phyloP scores from a whole-genome alignment of 768 basidiomycete species.

The Agaricus sinodeliciosus region DNA sequence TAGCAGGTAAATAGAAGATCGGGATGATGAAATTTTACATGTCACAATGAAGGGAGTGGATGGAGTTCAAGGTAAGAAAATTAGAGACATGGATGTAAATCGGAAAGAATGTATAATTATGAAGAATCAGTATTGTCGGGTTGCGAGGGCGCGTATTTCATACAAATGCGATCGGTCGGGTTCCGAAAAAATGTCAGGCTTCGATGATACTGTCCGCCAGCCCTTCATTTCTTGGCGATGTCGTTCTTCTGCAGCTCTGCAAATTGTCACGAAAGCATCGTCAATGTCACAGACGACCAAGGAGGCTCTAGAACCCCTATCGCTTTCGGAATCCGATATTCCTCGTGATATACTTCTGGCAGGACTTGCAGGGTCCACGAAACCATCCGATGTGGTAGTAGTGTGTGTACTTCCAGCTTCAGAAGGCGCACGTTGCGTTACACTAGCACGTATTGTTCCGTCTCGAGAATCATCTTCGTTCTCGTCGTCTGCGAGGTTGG shows the following conservation, averaged over 20 bases:
- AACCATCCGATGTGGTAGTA: slow-evolving; percentile 16
- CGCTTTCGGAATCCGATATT: slow-evolving; percentile 74
- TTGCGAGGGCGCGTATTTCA: slow-evolving; percentile 82
- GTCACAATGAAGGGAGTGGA: slow-evolving; percentile 16
- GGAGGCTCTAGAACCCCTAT: slow-evolving; percentile 74
- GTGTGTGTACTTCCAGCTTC: slow-evolving; percentile 24
- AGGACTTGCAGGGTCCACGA: slow-evolving; percentile 46
- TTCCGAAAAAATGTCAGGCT: slow-evolving; percentile 32
- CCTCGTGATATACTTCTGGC: slow-evolving; percentile 54
- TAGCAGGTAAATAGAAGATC: slow-evolving; percentile 10
- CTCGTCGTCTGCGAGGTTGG: slow-evolving; percentile 87
- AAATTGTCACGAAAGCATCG: slow-evolving; percentile 64
- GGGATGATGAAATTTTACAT: slow-evolving; percentile 6
- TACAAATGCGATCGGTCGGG: slow-evolving; percentile 62
- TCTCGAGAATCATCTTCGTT: slow-evolving; percentile 65
- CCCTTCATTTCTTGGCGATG: slow-evolving; percentile 82
- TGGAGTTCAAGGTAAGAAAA: slow-evolving; percentile 9
- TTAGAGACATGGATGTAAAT: slow-evolving; percentile 17
- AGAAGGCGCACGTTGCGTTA: slow-evolving; percentile 29
- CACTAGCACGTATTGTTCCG: slow-evolving; percentile 72
- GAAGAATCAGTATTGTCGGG: slow-evolving; percentile 64
- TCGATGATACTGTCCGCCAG: slow-evolving; percentile 47
- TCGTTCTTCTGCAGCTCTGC: slow-evolving; percentile 72
- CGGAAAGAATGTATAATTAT: slow-evolving; percentile 8
- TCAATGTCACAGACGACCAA: slow-evolving; percentile 70